Conservation (phyloP, 2,329 filamentous ascomycete species). For the Alternaria incomplexa region DNA sequence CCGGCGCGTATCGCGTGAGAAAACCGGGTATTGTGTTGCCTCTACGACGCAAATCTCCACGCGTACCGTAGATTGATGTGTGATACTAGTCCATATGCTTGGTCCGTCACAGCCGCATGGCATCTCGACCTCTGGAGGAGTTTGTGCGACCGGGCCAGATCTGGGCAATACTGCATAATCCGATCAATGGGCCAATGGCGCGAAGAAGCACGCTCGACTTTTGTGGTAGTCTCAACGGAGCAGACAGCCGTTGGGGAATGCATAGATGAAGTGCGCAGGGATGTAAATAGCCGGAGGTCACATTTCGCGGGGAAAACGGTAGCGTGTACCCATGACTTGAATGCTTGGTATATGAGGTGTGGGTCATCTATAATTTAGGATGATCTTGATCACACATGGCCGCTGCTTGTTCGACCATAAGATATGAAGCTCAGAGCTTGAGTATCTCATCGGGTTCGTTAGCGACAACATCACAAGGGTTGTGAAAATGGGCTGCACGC, state of each 20-base stretch:
- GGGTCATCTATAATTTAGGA: slow-evolving; percentile 7
- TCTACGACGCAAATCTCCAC: slow-evolving; percentile 4
- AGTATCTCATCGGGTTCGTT: not conserved
- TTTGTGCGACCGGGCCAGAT: slow-evolving; percentile 15
- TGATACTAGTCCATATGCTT: slow-evolving; percentile 10
- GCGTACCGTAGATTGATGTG: not conserved
- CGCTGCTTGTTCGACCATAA: slow-evolving; percentile 14
- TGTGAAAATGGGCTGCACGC: not conserved
- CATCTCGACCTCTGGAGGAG: slow-evolving; percentile 21
- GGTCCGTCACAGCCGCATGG: slow-evolving; percentile 3
- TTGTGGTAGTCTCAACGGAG: slow-evolving; percentile 23
- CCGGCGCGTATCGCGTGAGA: slow-evolving; percentile 8
- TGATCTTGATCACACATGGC: not conserved
- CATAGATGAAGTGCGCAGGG: slow-evolving; percentile 35
- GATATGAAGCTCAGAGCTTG: slow-evolving; percentile 4
- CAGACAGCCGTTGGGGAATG: slow-evolving; percentile 20
- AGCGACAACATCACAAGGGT: not conserved
- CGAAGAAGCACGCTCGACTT: not conserved
- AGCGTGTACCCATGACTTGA: slow-evolving; percentile 17
- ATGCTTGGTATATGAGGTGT: slow-evolving; percentile 19
- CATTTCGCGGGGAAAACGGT: slow-evolving; percentile 20
- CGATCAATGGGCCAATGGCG: slow-evolving; percentile 1
- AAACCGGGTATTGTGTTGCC: slow-evolving; percentile 12
- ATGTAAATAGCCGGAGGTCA: slow-evolving; percentile 30
- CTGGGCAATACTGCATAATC: slow-evolving; percentile 2